These are phyloP conservation scores for Trifolium subterraneum DNA, from an alignment of 306 rosid genomes.

Conservation along the genomic window DNA sequence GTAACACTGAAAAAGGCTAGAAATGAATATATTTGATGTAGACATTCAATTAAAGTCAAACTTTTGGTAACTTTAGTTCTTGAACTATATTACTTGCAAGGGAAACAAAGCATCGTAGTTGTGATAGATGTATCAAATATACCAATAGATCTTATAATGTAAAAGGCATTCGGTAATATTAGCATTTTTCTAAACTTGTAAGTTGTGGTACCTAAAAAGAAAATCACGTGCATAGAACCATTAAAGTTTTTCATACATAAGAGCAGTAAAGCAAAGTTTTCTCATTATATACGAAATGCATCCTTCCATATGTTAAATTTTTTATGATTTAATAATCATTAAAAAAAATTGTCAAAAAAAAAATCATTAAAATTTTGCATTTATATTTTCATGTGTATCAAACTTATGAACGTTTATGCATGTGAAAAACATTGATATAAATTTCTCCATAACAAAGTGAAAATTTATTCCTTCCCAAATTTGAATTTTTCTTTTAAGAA, in stretches of 20 bases:
- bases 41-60: conserved; percentile 54
- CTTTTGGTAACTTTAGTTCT: conserved; percentile 39
- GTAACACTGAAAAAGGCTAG: conserved; percentile 27
- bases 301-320: neutral
- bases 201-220: conserved; percentile 53
- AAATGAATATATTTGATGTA: conserved; percentile 44
- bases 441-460: too few species aligned
- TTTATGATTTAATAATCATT: neutral
- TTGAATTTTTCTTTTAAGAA: too few species aligned
- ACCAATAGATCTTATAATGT: conserved; percentile 25
- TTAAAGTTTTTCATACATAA: conserved; percentile 53
- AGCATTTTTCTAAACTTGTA: conserved; percentile 13
- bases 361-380: neutral
- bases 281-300: neutral
- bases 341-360: too few species aligned
- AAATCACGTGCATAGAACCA: conserved; percentile 68
- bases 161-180: conserved; percentile 28
- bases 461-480: too few species aligned
- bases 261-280: conserved; percentile 27
- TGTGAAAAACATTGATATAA: too few species aligned
- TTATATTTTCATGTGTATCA: too few species aligned
- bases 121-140: conserved; percentile 26
- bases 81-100: conserved; percentile 53
- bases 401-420: too few species aligned
- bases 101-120: conserved; percentile 49